Evolutionary conservation across 176 grass and related monocot species (phyloP).

Genomic region (Thalia dealbata): DNA sequence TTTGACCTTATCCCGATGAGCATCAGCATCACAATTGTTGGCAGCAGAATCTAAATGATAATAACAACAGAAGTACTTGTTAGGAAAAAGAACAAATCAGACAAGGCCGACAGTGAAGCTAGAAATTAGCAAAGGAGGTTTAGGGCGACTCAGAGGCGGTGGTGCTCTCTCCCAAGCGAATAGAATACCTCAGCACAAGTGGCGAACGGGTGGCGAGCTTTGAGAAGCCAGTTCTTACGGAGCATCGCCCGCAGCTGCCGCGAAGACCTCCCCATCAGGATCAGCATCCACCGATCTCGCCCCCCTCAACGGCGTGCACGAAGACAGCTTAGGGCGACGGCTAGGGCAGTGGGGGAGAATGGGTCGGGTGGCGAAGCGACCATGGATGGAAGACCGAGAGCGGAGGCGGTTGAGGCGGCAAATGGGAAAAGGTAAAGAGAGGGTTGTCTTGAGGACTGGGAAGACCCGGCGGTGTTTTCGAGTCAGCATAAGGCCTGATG

Average conservation of each 20-base stretch:
- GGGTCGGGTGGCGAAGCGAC: too few species aligned
- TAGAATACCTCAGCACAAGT: slow-evolving; percentile 29
- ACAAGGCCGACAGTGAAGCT: not conserved
- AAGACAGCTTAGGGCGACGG: too few species aligned
- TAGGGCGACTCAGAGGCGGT: not conserved
- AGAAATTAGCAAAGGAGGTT: not conserved
- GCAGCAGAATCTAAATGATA: slow-evolving; percentile 37
- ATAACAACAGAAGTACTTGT: not conserved
- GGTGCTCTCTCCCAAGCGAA: too few species aligned
- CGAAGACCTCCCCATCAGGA: slow-evolving; percentile 23
- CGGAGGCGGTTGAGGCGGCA: too few species aligned
- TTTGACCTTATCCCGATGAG: slow-evolving; percentile 27
- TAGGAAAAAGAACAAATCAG: not conserved
- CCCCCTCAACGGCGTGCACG: not conserved
- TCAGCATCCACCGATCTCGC: not conserved
- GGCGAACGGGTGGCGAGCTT: slow-evolving; percentile 34
- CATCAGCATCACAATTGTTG: slow-evolving; percentile 42
- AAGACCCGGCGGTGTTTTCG: too few species aligned
- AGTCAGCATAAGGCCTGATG: too few species aligned
- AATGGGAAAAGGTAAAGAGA: too few species aligned
- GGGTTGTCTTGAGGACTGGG: too few species aligned
- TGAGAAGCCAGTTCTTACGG: slow-evolving; percentile 45
- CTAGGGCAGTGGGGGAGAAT: too few species aligned
- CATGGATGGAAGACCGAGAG: too few species aligned
- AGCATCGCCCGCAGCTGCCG: slow-evolving; percentile 40